Evolutionary conservation across 2,329 filamentous ascomycete genomes (phyloP).

Genomic region (Phialemoniopsis sp.): DNA sequence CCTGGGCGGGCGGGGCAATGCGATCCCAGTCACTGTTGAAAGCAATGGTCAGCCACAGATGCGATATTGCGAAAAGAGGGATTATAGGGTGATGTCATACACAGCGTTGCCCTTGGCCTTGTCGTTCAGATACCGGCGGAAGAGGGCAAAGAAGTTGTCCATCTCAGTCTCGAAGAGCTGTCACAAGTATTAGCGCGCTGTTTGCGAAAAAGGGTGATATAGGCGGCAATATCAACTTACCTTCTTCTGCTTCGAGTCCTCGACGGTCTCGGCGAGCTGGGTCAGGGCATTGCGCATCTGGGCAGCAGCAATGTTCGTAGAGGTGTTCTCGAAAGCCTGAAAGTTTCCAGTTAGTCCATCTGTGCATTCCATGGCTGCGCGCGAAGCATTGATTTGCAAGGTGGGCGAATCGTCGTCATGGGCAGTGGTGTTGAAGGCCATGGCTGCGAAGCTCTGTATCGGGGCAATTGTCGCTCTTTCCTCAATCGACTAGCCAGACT

Average conservation of each 20-base stretch:
- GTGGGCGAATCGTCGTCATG: too few species aligned
- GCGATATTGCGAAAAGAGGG: background rate
- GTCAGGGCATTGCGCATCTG: conserved; percentile 99
- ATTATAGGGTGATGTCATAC: conserved; percentile 37
- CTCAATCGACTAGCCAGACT: too few species aligned
- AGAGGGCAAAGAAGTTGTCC: conserved; percentile 99
- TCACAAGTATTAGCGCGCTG: conserved; percentile 9
- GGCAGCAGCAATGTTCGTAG: conserved; percentile 93
- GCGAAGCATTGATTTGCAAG: too few species aligned
- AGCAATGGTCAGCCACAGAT: background rate
- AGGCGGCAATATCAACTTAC: conserved; percentile 38
- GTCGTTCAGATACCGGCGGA: conserved; percentile 97
- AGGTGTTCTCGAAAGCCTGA: conserved; percentile 98
- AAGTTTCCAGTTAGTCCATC: conserved; percentile 24
- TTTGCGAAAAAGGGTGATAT: too few species aligned
- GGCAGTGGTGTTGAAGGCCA: too few species aligned
- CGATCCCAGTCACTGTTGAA: conserved; percentile 84
- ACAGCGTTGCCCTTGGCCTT: conserved; percentile 96
- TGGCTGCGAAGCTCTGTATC: too few species aligned
- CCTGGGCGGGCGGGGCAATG: conserved; percentile 87
- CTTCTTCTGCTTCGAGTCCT: conserved; percentile 79
- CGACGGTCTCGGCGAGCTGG: conserved; percentile 83
- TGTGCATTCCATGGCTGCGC: conserved; percentile 8
- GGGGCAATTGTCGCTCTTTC: too few species aligned
- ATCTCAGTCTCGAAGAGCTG: conserved; percentile 97